phyloP scores from a whole-genome alignment of 768 basidiomycete species.

The Candolleomyces aberdarensis region DNA sequence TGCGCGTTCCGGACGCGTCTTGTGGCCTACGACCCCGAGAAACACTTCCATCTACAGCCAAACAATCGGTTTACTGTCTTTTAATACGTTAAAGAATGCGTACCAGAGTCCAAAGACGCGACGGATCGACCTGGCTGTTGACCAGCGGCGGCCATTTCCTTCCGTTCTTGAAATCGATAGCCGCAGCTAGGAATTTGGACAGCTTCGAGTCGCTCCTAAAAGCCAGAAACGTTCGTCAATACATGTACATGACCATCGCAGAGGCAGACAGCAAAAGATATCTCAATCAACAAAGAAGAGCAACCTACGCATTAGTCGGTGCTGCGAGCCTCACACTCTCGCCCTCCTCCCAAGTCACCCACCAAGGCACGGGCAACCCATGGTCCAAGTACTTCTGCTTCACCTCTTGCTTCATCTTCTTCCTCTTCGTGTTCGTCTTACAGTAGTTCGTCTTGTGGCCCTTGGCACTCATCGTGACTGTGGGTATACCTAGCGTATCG shows the following conservation, averaged over 20 bases:
- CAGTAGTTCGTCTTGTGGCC: slow-evolving; percentile 54
- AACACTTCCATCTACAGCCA: slow-evolving; percentile 5
- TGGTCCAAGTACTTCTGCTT: slow-evolving; percentile 8
- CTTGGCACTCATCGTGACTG: slow-evolving; percentile 44
- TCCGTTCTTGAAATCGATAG: slow-evolving; percentile 49
- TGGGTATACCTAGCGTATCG: slow-evolving; percentile 67
- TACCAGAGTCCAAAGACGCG: slow-evolving; percentile 66
- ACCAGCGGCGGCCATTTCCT: slow-evolving; percentile 35
- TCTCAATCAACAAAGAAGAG: background rate
- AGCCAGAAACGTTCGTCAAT: background rate
- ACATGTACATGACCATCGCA: background rate
- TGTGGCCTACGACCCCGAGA: slow-evolving; percentile 1
- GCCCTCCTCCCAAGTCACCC: slow-evolving; percentile 66
- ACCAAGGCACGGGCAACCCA: slow-evolving; percentile 44
- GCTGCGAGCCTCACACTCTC: slow-evolving; percentile 46
- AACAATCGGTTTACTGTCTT: background rate
- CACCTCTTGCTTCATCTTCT: slow-evolving; percentile 17
- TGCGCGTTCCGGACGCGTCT: background rate
- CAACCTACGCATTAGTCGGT: slow-evolving; percentile 50
- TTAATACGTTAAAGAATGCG: slow-evolving; percentile 3
- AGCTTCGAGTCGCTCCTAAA: slow-evolving; percentile 39
- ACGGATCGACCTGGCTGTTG: slow-evolving; percentile 32
- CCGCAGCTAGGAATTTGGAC: slow-evolving; percentile 60
- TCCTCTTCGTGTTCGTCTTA: slow-evolving; percentile 52
- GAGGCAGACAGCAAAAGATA: slow-evolving; percentile 1